Evolutionary conservation across 2,329 filamentous ascomycete species (phyloP), one percentile per base, ranked within the genome.

Genomic region (Penicillium sp.): DNA sequence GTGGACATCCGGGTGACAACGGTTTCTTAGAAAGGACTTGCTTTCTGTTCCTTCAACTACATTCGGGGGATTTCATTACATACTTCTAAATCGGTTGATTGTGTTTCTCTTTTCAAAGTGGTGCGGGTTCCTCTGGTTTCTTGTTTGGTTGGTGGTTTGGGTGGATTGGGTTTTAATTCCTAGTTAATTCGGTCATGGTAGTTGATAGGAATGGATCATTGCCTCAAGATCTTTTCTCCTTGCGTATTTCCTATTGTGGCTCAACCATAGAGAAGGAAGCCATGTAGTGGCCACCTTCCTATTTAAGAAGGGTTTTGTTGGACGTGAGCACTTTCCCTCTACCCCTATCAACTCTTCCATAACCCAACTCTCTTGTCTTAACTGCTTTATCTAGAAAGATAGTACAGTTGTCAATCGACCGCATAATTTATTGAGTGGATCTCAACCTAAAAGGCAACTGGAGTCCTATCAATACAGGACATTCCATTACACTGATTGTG

Each of bases 1-100:
- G 48, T 50, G 48, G 48, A 50, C 48, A 47, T 37, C 26, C 43
- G 42, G 42, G 48, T 45, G 42, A 45, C 42, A n/a, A 28, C 12
- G 3, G 28, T 32, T 28, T 34, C 22, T 37, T 41, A 37, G 24
- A 35, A 47, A 24, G 29, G 17, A 29, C 29, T 21, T 46, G 26
- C 6, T 42, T 45, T 21, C 13, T 37, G 32, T 47, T 47, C 47
- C 42, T 40, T 35, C 32, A 47, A 26, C 48, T 50, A 50, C 38
- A 21, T 42, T 35, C 3, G 34, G 5, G 35, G 38, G 38, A 19
- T 35, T 13, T 21, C 12, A 22, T 24, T 21, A 21, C 37, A 12
- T 33, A 12, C 9, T 31, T 19, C n/a, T 21, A 46, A 47, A 29
- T 33, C 26, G 31, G 21, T 42, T 47, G 48, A 38, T 32, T 32